phyloP scores from a whole-genome alignment of 305 asterid genomes.

The Rubia balearica region DNA sequence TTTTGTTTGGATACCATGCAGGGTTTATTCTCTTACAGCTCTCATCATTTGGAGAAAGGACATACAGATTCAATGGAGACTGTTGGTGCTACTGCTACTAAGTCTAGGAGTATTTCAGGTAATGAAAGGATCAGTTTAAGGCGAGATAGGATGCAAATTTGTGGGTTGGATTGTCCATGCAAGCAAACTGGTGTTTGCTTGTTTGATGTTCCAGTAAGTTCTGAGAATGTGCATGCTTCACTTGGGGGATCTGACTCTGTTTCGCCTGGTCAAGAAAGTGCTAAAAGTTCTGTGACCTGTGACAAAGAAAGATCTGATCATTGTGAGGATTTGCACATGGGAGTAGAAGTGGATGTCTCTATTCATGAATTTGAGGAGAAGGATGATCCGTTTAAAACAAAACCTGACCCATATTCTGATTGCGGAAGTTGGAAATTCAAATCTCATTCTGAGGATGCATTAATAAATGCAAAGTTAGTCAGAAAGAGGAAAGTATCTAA shows the following conservation, averaged over 20 bases:
- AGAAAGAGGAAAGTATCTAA: conserved; percentile 37
- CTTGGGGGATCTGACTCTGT: conserved; percentile 36
- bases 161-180: conserved; percentile 38
- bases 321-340: conserved; percentile 22
- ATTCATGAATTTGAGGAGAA: conserved; percentile 10
- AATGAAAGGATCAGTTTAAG: conserved; percentile 31
- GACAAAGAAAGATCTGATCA: conserved; percentile 32
- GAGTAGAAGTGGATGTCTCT: conserved; percentile 11
- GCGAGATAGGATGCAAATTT: conserved; percentile 30
- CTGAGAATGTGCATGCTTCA: conserved; percentile 33
- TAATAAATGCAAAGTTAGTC: conserved; percentile 11
- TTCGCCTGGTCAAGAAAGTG: conserved; percentile 38
- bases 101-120: conserved; percentile 37
- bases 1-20: conserved; percentile 16
- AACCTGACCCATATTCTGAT: conserved; percentile 12
- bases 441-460: conserved; percentile 5
- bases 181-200: conserved; percentile 34
- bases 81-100: conserved; percentile 30
- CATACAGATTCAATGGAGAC: conserved; percentile 17
- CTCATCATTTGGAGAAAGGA: conserved; percentile 19
- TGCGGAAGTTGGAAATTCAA: conserved; percentile 1
- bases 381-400: conserved; percentile 10
- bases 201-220: conserved; percentile 60
- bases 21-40: neutral
- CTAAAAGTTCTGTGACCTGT: conserved; percentile 37